phyloP scores from a whole-genome alignment of 164 flowering plant genomes.

The Cinnamomum micranthum region DNA sequence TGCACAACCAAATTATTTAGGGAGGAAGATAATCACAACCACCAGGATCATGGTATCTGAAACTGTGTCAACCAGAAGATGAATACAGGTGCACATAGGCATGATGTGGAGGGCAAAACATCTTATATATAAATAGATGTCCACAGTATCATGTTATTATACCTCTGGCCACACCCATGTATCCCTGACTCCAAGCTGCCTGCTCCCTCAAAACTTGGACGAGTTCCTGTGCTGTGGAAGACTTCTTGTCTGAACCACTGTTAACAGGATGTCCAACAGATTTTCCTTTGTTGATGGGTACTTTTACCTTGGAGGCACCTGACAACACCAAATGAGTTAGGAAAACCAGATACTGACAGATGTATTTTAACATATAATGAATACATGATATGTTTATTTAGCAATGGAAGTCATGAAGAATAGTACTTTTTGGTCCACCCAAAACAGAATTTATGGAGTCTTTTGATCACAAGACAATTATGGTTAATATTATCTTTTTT shows the following conservation, averaged over 20 bases:
- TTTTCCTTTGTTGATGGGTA: conserved; percentile 11
- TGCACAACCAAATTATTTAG: neutral
- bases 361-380: too few species aligned
- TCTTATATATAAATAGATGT: neutral
- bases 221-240: conserved; percentile 28
- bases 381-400: too few species aligned
- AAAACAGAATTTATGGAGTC: neutral
- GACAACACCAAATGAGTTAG: neutral
- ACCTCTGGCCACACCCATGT: conserved; percentile 17
- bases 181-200: conserved; percentile 23
- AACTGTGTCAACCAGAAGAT: neutral
- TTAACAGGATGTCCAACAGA: conserved; percentile 5
- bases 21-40: neutral
- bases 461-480: too few species aligned
- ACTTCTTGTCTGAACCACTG: conserved; percentile 8
- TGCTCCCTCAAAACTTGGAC: conserved; percentile 34
- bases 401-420: neutral
- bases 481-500: too few species aligned
- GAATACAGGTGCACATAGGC: neutral
- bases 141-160: neutral
- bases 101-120: neutral
- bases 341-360: neutral
- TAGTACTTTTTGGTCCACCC: neutral
- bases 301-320: conserved; percentile 5
- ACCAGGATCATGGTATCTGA: neutral